Conservation (phyloP, 2,329 filamentous ascomycete genomes). For the Capronia americana region DNA sequence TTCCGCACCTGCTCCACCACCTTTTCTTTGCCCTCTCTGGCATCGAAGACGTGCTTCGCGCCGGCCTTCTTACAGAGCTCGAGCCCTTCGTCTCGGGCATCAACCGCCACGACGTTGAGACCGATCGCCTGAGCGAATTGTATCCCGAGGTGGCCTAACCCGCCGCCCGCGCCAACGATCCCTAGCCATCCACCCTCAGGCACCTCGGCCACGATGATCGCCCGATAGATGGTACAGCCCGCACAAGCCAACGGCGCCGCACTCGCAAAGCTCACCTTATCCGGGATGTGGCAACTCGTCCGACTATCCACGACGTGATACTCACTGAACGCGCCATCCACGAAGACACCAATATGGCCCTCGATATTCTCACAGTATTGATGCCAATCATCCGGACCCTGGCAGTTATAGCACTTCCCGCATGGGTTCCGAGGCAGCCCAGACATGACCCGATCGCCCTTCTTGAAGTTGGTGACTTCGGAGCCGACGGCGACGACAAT, state of each 20-base stretch:
- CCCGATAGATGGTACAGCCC: constrained; percentile 59
- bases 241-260: constrained; percentile 66
- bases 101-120: constrained; percentile 60
- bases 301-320: constrained; percentile 60
- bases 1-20: constrained; percentile 57
- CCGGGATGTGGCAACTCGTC: constrained; percentile 55
- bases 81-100: constrained; percentile 62
- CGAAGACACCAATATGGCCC: constrained; percentile 57
- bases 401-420: constrained; percentile 60
- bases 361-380: constrained; percentile 60
- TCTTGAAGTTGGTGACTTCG: constrained; percentile 51
- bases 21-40: constrained; percentile 54
- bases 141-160: constrained; percentile 61
- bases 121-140: constrained; percentile 60
- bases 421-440: constrained; percentile 62
- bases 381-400: constrained; percentile 51
- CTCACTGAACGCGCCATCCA: constrained; percentile 64
- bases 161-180: constrained; percentile 59
- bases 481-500: constrained; percentile 59
- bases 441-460: constrained; percentile 63
- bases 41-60: constrained; percentile 62
- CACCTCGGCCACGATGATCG: constrained; percentile 52
- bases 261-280: constrained; percentile 55
- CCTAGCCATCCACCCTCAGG: constrained; percentile 48
- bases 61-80: constrained; percentile 56